Conservation (phyloP, 2,329 filamentous ascomycete genomes). For the Ophiocordyceps camponoti-floridani region DNA sequence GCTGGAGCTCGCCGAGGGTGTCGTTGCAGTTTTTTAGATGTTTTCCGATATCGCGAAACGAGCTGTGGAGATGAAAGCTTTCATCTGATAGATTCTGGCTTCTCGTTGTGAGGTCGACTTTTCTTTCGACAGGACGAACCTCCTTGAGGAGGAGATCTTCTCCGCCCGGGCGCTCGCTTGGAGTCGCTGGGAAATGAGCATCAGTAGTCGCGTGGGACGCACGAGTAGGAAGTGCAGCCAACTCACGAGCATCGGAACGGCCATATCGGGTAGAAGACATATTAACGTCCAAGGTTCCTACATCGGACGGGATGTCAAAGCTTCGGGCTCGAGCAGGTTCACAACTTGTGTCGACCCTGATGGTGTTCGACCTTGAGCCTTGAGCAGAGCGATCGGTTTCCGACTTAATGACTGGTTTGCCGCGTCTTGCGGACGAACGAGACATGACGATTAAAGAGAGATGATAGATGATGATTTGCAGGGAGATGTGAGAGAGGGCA, state of each 20-base stretch:
- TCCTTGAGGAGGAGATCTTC: conserved; percentile 20
- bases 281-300: neutral
- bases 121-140: conserved; percentile 11
- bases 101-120: conserved; percentile 1
- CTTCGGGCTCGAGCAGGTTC: neutral
- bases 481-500: neutral
- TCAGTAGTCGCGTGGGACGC: neutral
- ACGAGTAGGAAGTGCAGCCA: neutral
- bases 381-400: neutral
- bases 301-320: neutral
- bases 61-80: conserved; percentile 23
- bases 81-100: conserved; percentile 14
- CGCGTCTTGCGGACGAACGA: neutral
- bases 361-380: neutral
- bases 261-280: neutral
- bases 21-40: conserved; percentile 47
- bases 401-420: neutral
- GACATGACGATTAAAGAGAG: neutral
- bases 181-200: conserved; percentile 12
- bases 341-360: neutral
- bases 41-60: conserved; percentile 37
- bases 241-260: neutral
- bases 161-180: conserved; percentile 16
- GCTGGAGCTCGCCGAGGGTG: conserved; percentile 48
- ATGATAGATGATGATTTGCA: neutral